Conservation (phyloP, 164 flowering plant genomes). For the Aristolochia contorta region DNA sequence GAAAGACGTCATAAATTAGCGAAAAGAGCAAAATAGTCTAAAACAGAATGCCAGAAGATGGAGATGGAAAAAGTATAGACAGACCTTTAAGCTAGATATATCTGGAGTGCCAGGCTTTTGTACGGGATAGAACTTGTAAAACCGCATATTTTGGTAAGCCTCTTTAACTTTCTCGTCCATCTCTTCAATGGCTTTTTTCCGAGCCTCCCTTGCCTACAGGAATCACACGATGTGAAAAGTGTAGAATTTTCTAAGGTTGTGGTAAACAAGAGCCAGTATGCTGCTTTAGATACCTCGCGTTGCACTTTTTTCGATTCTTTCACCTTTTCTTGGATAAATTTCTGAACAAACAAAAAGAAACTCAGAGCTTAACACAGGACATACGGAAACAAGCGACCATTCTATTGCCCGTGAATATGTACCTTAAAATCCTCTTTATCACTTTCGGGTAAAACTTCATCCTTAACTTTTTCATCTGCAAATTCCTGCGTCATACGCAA, state of each 20-base stretch:
- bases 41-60: not conserved
- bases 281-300: slow-evolving; percentile 48
- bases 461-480: slow-evolving; percentile 48
- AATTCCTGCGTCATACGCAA: slow-evolving; percentile 46
- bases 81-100: slow-evolving; percentile 68
- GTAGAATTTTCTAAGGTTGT: not conserved
- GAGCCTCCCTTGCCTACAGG: slow-evolving; percentile 76
- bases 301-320: slow-evolving; percentile 77
- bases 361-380: not conserved
- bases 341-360: slow-evolving; percentile 27
- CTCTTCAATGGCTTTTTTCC: slow-evolving; percentile 60
- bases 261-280: not conserved
- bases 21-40: not conserved
- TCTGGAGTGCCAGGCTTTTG: slow-evolving; percentile 74
- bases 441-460: slow-evolving; percentile 54
- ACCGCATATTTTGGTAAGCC: slow-evolving; percentile 59
- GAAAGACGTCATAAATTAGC: not conserved
- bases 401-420: not conserved
- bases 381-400: not conserved
- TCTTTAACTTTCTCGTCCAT: slow-evolving; percentile 63
- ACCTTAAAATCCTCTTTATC: slow-evolving; percentile 87
- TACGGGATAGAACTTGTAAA: slow-evolving; percentile 94
- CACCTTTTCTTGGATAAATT: slow-evolving; percentile 72
- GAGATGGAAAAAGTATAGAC: not conserved
- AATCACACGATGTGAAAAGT: not conserved